phyloP scores from a whole-genome alignment of 805 yeast genomes.

The Teunomyces tritomae region DNA sequence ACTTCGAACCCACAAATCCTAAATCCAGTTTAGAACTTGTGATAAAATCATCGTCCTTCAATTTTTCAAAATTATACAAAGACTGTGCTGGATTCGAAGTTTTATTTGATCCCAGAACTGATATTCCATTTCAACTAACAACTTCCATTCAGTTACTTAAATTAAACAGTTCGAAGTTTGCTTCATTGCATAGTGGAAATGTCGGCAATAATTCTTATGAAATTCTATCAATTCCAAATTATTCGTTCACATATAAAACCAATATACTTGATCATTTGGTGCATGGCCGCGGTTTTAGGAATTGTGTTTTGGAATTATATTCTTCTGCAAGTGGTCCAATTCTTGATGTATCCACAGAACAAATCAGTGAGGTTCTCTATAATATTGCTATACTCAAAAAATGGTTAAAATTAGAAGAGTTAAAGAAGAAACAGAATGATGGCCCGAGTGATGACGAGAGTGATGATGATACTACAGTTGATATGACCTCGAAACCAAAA shows the following conservation, averaged over 20 bases:
- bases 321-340: slow-evolving; percentile 38
- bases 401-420: slow-evolving; percentile 18
- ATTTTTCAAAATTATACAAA: slow-evolving; percentile 17
- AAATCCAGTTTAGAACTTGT: slow-evolving; percentile 21
- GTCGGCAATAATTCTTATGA: slow-evolving; percentile 20
- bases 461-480: slow-evolving; percentile 2
- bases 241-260: slow-evolving; percentile 32
- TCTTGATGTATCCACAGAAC: slow-evolving; percentile 33
- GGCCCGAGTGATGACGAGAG: not conserved
- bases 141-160: slow-evolving; percentile 31
- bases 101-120: slow-evolving; percentile 28
- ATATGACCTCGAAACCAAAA: not conserved
- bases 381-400: slow-evolving; percentile 31
- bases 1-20: slow-evolving; percentile 18
- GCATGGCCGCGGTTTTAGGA: slow-evolving; percentile 34
- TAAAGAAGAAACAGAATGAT: slow-evolving; percentile 9
- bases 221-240: slow-evolving; percentile 34
- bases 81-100: slow-evolving; percentile 40
- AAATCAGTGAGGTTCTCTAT: slow-evolving; percentile 31
- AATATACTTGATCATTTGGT: slow-evolving; percentile 33
- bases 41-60: slow-evolving; percentile 27
- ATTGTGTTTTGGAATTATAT: slow-evolving; percentile 36
- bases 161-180: slow-evolving; percentile 18
- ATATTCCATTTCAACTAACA: slow-evolving; percentile 34
- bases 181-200: slow-evolving; percentile 3